phyloP scores from a whole-genome alignment of 345 rosid species.

The Lepidium africanum region DNA sequence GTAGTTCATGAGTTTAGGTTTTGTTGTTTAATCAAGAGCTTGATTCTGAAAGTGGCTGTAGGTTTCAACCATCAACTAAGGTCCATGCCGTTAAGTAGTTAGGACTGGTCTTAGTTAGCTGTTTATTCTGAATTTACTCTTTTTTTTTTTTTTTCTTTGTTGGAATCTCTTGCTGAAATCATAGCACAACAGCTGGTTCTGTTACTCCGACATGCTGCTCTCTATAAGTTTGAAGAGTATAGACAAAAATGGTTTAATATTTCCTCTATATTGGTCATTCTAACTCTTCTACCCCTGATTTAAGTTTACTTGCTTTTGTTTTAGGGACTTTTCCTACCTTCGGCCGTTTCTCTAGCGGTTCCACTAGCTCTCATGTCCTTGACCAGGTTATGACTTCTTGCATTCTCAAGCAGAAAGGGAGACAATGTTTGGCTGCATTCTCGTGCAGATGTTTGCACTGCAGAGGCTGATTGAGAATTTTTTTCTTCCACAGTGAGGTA shows the following conservation, averaged over 20 bases:
- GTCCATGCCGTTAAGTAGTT: neutral
- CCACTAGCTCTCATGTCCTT: slow-evolving; percentile 83
- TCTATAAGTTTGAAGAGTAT: neutral
- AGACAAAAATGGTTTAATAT: neutral
- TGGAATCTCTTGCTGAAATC: neutral
- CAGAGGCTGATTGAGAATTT: slow-evolving; percentile 23
- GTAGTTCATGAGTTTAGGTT: slow-evolving; percentile 1
- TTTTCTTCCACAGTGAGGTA: slow-evolving; percentile 56
- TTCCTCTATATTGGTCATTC: neutral
- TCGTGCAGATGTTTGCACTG: neutral
- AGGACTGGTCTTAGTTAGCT: neutral
- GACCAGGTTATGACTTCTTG: slow-evolving; percentile 55
- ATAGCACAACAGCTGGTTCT: neutral
- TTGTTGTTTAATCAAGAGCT: neutral
- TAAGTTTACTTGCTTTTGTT: slow-evolving; percentile 12
- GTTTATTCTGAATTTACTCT: neutral
- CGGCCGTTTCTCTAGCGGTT: slow-evolving; percentile 72
- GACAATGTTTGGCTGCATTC: neutral
- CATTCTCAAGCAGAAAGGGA: neutral
- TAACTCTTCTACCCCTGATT: neutral
- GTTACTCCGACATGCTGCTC: neutral
- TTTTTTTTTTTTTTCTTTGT: neutral
- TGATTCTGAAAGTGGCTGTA: neutral
- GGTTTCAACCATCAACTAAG: neutral
- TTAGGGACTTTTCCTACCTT: slow-evolving; percentile 68